Percentiles rank a stretch among this genome's conserved stretches.
Conservation (phyloP, 495 filamentous ascomycete species). For the Talaromyces wortmannii region DNA sequence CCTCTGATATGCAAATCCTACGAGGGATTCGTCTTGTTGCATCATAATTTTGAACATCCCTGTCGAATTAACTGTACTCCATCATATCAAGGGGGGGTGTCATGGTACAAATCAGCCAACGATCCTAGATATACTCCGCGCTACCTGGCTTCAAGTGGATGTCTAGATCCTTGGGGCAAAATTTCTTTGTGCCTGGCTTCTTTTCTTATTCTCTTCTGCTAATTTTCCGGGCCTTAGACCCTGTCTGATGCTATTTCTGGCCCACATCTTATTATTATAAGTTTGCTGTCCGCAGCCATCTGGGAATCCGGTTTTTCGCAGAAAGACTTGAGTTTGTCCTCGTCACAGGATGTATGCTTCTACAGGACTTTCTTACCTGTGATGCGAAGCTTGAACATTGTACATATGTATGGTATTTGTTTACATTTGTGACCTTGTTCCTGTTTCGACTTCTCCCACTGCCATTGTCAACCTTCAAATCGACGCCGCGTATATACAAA, state of each 20-base stretch:
- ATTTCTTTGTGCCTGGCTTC: neutral
- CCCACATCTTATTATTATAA: neutral
- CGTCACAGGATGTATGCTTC: neutral
- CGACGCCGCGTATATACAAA: too few relatives aligned
- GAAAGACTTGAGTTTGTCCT: neutral
- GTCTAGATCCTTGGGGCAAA: neutral
- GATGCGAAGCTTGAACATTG: neutral
- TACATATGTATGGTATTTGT: neutral
- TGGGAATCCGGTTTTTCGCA: too few relatives aligned
- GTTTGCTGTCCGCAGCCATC: neutral
- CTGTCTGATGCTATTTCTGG: neutral
- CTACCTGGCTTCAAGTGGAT: neutral
- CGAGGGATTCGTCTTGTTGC: neutral
- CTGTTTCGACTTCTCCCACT: neutral
- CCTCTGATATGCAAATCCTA: neutral
- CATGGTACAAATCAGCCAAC: too few relatives aligned
- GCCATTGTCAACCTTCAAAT: too few relatives aligned
- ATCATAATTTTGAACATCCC: neutral
- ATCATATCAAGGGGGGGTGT: neutral
- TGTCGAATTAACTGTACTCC: neutral
- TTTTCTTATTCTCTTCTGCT: neutral
- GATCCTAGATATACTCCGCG: neutral
- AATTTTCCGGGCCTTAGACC: neutral
- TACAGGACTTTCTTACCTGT: neutral
- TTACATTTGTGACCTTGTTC: neutral